Base-by-base conservation (phyloP, 2,329 filamentous ascomycete genomes). In the Calycina herbarum region DNA sequence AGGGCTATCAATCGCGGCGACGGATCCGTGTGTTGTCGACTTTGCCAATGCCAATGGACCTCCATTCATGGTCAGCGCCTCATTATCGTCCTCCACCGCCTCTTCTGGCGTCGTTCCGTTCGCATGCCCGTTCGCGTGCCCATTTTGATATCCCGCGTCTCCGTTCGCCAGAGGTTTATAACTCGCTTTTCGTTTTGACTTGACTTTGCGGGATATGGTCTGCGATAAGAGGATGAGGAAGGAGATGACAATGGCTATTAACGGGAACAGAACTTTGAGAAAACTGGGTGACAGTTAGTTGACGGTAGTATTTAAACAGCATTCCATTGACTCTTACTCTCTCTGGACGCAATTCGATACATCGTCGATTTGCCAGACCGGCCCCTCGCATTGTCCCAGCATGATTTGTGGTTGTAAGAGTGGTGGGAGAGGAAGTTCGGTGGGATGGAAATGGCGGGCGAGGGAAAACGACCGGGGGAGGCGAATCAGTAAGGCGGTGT, bases 251-350 rank as follows among this genome's bases (percentile, higher is more conserved):
- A 93, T 86, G 65, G 90, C 82, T 67, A 89, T 79, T 67, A 95
- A 81, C 63, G 95, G 95, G 63, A 98, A 83, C 58, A 96, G 82
- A 67, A 92, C 87, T 78, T 92, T 89, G 63, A 96, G 85, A 77
- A 91, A 94, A 77, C 92, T 94, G 76, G 66, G 17, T 5, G 69
- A 63, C 54, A 66, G 66, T 73, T 42, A 75, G 71, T 62, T 57
- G 45, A 56, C 17, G 59, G 31, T 67, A 15, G 42, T 4, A 31
- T 24, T 3, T 6, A 15, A 31, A 29, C 15, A 17, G 10, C 2
- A 42, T 35, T 48, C n/a, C 45, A 38, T 57, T 11, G 13, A 38
- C 11, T 15, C 61, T 59, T 61, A 66, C 64, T 60, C 59, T 56
- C 59, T 62, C 54, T 63, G 63, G 4, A 89, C 88, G 76, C 87